Evolutionary conservation across 768 basidiomycete species (phyloP).

Genomic region (Termitomyces heimii): DNA sequence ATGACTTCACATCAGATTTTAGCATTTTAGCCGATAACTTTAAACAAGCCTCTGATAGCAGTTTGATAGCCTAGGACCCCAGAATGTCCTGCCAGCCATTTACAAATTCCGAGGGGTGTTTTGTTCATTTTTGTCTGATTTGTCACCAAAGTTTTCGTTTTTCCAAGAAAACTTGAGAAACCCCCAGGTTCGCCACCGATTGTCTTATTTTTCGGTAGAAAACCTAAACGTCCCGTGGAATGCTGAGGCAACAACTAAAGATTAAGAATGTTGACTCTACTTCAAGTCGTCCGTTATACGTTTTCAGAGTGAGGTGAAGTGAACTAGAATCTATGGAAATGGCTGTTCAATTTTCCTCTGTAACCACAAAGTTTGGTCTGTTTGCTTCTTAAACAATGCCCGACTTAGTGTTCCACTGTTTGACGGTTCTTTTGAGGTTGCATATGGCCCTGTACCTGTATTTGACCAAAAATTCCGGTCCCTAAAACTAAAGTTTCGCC

Average conservation of each 20-base stretch:
- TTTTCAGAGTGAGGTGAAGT: background rate
- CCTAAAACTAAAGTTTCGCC: no score
- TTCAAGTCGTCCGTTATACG: background rate
- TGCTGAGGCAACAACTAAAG: background rate
- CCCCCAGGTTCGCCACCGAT: background rate
- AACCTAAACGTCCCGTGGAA: background rate
- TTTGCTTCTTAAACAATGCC: no score
- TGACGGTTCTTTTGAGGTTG: background rate
- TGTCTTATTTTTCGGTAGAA: background rate
- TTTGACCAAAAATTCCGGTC: background rate
- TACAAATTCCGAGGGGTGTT: background rate
- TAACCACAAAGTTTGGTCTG: background rate
- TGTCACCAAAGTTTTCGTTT: background rate
- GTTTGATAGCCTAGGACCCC: background rate
- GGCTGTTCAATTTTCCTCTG: background rate
- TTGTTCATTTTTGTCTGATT: no score
- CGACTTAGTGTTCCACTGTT: background rate
- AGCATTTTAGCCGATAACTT: slow-evolving; percentile 13
- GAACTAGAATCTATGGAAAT: background rate
- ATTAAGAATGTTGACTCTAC: background rate
- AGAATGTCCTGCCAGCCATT: background rate
- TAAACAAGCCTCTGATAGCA: background rate
- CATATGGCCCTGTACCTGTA: background rate
- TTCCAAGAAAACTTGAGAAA: background rate
- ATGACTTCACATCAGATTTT: slow-evolving; percentile 15